Conservation (phyloP, 257 asterid species). For the Jaltomata sinuosa region DNA sequence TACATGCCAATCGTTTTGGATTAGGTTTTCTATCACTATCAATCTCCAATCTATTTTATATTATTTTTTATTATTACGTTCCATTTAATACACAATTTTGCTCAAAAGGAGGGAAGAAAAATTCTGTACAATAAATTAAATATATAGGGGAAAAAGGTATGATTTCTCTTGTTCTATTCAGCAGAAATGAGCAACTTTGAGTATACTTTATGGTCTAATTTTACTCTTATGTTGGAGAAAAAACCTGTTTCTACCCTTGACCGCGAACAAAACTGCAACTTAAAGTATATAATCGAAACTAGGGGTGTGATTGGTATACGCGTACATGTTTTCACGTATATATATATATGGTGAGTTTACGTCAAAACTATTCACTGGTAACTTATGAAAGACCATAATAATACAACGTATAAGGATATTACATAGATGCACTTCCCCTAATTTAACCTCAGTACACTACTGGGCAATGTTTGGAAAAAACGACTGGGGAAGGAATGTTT, state of each 20-base stretch:
- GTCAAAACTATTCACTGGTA: background rate
- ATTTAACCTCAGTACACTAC: background rate
- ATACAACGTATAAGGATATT: background rate
- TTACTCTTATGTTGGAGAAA: background rate
- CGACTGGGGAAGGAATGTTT: too few species aligned
- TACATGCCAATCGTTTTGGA: background rate
- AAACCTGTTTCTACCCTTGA: background rate
- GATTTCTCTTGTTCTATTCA: background rate
- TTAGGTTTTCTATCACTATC: background rate
- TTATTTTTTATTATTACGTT: background rate
- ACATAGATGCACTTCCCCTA: background rate
- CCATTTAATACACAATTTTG: background rate
- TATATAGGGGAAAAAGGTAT: background rate
- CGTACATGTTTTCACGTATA: background rate
- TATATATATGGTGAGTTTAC: background rate
- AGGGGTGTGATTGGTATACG: too few species aligned
- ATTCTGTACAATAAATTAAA: background rate
- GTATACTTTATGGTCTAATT: background rate
- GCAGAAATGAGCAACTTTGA: background rate
- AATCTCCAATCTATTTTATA: background rate
- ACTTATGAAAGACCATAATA: background rate
- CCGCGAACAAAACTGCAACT: background rate
- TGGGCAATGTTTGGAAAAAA: background rate
- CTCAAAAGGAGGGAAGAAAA: background rate
- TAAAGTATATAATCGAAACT: background rate